Conservation (phyloP, 768 basidiomycete species). For the Tricholoma flavovirens region DNA sequence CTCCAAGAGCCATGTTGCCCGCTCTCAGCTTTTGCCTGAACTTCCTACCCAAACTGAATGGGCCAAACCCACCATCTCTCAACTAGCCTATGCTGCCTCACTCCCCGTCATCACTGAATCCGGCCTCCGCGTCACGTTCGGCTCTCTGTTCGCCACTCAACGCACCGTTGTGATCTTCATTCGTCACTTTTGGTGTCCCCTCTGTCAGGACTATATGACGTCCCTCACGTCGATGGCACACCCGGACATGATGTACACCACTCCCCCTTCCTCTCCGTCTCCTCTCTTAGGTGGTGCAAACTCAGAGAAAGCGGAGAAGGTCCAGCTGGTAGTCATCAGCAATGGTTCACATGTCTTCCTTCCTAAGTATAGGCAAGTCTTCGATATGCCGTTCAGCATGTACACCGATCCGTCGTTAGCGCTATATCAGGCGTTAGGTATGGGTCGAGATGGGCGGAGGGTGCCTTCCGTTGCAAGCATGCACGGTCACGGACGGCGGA, state of each 20-base stretch:
- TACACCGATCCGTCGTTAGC: constrained; percentile 74
- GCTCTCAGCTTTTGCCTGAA: background rate
- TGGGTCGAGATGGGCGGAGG: constrained; percentile 32
- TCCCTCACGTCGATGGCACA: constrained; percentile 45
- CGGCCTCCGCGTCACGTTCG: constrained; percentile 62
- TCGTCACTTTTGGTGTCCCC: constrained; percentile 84
- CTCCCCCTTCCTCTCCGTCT: background rate
- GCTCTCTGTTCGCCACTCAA: constrained; percentile 50
- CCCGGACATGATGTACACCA: constrained; percentile 33
- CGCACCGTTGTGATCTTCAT: constrained; percentile 78
- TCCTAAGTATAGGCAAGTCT: constrained; percentile 71
- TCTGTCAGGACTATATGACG: constrained; percentile 85
- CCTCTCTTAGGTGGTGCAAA: constrained; percentile 4
- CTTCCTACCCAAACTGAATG: constrained; percentile 31
- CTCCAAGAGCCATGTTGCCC: background rate
- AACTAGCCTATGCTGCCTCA: constrained; percentile 56
- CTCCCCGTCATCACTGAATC: constrained; percentile 62
- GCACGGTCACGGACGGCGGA: constrained; percentile 3
- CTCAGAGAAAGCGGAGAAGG: constrained; percentile 20
- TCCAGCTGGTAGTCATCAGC: constrained; percentile 68
- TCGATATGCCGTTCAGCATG: constrained; percentile 63
- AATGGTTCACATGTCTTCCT: constrained; percentile 77
- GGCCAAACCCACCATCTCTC: constrained; percentile 44
- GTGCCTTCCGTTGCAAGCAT: background rate
- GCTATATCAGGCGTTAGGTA: constrained; percentile 72